Evolutionary conservation across 129 eudicot genomes (phyloP).

Genomic region (Tagetes erecta): DNA sequence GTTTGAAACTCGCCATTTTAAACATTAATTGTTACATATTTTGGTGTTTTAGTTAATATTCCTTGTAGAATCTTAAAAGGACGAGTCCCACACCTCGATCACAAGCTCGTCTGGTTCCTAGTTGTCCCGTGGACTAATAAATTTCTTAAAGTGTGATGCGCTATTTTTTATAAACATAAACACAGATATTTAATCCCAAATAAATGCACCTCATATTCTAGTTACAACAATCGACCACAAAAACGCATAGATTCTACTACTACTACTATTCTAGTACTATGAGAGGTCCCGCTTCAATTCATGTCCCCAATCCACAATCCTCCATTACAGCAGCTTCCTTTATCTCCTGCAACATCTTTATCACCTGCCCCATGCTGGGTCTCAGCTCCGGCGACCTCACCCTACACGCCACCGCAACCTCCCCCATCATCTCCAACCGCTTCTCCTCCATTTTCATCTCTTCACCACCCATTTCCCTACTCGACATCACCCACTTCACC

Average conservation of each 20-base stretch:
- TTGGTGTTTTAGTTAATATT: too few species aligned
- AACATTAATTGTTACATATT: too few species aligned
- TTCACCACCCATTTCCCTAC: constrained; percentile 53
- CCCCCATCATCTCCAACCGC: constrained; percentile 69
- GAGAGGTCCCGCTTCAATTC: constrained; percentile 11
- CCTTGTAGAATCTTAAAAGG: too few species aligned
- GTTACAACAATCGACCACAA: not conserved
- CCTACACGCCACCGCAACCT: constrained; percentile 79
- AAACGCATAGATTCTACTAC: not conserved
- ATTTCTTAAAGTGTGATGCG: not conserved
- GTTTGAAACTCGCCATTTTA: too few species aligned
- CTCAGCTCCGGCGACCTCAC: constrained; percentile 66
- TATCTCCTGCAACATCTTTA: constrained; percentile 84
- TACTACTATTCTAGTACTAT: constrained; percentile 7
- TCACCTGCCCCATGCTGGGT: constrained; percentile 92
- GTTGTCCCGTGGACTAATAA: too few species aligned
- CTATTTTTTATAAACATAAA: not conserved
- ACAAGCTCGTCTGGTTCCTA: too few species aligned
- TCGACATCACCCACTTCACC: constrained; percentile 65
- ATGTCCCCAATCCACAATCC: constrained; percentile 34
- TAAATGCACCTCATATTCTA: not conserved
- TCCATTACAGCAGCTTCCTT: constrained; percentile 63
- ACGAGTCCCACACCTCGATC: too few species aligned
- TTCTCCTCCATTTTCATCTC: constrained; percentile 45
- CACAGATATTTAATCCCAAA: not conserved